Conservation (phyloP, 1,139 yeast species). For the Candida tropicalis region DNA sequence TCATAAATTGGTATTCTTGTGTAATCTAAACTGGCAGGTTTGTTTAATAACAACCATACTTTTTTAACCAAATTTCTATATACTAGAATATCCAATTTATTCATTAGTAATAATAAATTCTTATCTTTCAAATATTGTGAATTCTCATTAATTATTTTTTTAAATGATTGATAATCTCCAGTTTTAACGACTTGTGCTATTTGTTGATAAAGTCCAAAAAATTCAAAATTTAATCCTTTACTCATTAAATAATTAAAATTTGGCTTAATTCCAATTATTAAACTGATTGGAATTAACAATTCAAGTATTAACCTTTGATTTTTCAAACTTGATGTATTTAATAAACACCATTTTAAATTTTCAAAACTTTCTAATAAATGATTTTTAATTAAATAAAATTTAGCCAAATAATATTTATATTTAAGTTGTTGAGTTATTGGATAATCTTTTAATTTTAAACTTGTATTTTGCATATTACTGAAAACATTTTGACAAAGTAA, state of each 20-base stretch:
- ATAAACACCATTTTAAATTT: conserved; percentile 67
- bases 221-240: conserved; percentile 16
- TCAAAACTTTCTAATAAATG: conserved; percentile 56
- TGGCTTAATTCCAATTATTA: conserved; percentile 56
- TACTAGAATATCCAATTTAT: conserved; percentile 42
- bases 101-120: conserved; percentile 31
- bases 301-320: conserved; percentile 32
- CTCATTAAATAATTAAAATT: conserved; percentile 27
- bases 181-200: conserved; percentile 33
- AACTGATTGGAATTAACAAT: conserved; percentile 58
- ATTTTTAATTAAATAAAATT: conserved; percentile 63
- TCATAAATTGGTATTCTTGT: conserved; percentile 23
- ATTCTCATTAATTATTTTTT: conserved; percentile 28
- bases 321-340: conserved; percentile 23
- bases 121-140: conserved; percentile 38
- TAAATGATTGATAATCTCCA: conserved; percentile 46
- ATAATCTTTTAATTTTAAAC: conserved; percentile 46
- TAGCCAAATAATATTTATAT: conserved; percentile 69
- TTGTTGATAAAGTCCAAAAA: conserved; percentile 37
- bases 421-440: conserved; percentile 58
- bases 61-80: conserved; percentile 47
- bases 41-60: conserved; percentile 34
- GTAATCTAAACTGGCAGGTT: conserved; percentile 32
- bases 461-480: conserved; percentile 68
- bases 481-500: conserved; percentile 74